These are phyloP conservation scores for Solanum medicagineum DNA, from an alignment of 257 asterid species.

Conservation along the genomic window DNA sequence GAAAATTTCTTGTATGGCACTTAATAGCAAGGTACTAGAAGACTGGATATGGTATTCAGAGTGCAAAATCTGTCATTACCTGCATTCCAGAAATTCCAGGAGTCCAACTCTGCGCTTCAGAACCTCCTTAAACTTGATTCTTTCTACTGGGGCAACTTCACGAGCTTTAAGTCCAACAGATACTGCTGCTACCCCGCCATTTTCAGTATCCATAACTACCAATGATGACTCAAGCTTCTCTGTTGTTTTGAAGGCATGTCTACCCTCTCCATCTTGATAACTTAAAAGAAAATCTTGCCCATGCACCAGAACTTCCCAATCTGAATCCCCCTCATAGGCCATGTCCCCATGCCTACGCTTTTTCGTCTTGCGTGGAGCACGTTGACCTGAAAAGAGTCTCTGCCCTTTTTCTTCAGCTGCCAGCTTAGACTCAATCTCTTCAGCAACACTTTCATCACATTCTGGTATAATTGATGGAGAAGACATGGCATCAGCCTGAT, in stretches of 20 bases:
- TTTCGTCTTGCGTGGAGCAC: slow-evolving; percentile 55
- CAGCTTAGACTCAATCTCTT: slow-evolving; percentile 26
- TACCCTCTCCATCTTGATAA: slow-evolving; percentile 34
- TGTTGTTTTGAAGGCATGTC: slow-evolving; percentile 26
- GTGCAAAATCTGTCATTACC: slow-evolving; percentile 29
- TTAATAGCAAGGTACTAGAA: background rate
- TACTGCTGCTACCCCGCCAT: slow-evolving; percentile 75
- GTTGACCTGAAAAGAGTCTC: slow-evolving; percentile 37
- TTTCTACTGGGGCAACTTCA: slow-evolving; percentile 78
- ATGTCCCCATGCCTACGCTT: slow-evolving; percentile 85
- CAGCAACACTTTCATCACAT: slow-evolving; percentile 33
- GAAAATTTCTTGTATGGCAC: background rate
- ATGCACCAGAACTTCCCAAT: slow-evolving; percentile 75
- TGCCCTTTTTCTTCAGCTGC: slow-evolving; percentile 40
- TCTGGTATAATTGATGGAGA: slow-evolving; percentile 35
- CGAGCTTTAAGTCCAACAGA: slow-evolving; percentile 82
- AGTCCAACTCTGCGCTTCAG: slow-evolving; percentile 92
- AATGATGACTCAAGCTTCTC: slow-evolving; percentile 34
- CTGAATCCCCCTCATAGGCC: slow-evolving; percentile 98
- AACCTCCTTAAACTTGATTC: slow-evolving; percentile 78
- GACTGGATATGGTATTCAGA: background rate
- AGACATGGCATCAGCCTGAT: slow-evolving; percentile 34
- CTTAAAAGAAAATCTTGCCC: slow-evolving; percentile 54
- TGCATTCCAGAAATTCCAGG: slow-evolving; percentile 89
- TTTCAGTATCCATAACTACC: slow-evolving; percentile 37